Base-by-base conservation (phyloP, 192 early-diverging fungal genomes). In the Rhizoclosmatium sp. region DNA sequence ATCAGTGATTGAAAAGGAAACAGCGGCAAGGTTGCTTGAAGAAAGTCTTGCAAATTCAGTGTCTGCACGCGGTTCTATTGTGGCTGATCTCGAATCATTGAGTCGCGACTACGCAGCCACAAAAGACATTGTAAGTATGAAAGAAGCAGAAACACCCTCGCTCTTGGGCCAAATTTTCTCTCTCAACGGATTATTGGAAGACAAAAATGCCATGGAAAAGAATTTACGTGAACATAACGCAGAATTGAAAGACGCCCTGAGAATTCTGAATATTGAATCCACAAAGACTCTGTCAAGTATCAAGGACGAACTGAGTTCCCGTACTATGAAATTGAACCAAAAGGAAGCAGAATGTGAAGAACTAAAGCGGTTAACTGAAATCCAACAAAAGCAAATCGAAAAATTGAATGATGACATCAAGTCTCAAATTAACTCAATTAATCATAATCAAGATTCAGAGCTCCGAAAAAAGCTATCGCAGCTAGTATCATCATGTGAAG, bases 291-390 rank as follows among this genome's bases (percentile, higher is more conserved):
- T 54, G 19, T 54, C 49, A 7, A 71, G 39, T 31, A 10, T 31
- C 4, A 19, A 48, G n/a, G 69, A 12, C 9, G 31, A 56, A 56
- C 14, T 71, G 47, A 56, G 42, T 14, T n/a, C 69, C 9, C 9
- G 4, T 54, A 48, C 69, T 5, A 56, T 31, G 12, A 48, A 54
- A 14, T 21, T 68, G 40, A 9, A 31, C n/a, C 5, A 9, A 5
- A 68, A 68, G 21, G 66, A 68, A 47, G 42, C 47, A 16, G 66
- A 68, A 46, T 68, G 66, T 42, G 47, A 68, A 68, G 44, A 31
- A 9, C 47, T 68, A 4, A 68, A 5, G 10, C 5, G 10, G 47
- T 10, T 14, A 12, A 3, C 44, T 31, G 9, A 68, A 47, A n/a
- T 21, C 21, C 47, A 47, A 16, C 10, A 5, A 64, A 10, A 16